Evolutionary conservation across 495 filamentous ascomycete species (phyloP), one percentile per base, ranked within the genome.

Genomic region (Aspergillus baeticus): DNA sequence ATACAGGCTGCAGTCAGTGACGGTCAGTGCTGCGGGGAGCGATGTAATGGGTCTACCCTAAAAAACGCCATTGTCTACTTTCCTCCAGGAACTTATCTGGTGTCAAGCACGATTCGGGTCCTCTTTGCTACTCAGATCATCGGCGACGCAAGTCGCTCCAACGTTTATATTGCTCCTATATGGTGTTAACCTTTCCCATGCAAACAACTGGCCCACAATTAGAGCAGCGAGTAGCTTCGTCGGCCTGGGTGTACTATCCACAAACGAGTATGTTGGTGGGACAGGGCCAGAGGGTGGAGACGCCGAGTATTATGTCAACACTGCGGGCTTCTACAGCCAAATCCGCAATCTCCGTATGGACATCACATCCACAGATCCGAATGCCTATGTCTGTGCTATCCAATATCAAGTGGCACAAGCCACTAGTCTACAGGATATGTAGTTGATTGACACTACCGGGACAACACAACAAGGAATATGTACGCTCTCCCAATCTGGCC

Each of bases 121-220:
- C 71, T 66, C 37, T 86, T 83, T 68, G 45, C 81, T 42, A 87
- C 85, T 4, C 76, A 84, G 58, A 65, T 88, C 21, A 73, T 85
- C 50, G 84, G 84, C 31, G 81, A 88, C 61, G 77, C 84, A 13
- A 78, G 47, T 50, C 34, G n/a, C 20, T 29, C 45, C 3, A 6
- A 3, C 14, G 22, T 15, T 26, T 29, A 34, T 7, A 10, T 10
- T 35, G 5, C 2, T 23, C 45, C 26, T 6, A n/a, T 29, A 35
- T 10, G n/a, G 20, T 15, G 34, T 14, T 50, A 50, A 50, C 21
- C 14, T 20, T n/a, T n/a, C 11, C 10, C 21, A 50, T 33, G 47
- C 47, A n/a, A 50, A 77, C 52, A 64, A 77, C 59, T 64, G 46
- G 37, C 55, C 55, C 0, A 57, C 45, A 11, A 51, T 57, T 38